phyloP scores from a whole-genome alignment of 1,284 basidiomycete genomes.

The Anthracocystis setariae region DNA sequence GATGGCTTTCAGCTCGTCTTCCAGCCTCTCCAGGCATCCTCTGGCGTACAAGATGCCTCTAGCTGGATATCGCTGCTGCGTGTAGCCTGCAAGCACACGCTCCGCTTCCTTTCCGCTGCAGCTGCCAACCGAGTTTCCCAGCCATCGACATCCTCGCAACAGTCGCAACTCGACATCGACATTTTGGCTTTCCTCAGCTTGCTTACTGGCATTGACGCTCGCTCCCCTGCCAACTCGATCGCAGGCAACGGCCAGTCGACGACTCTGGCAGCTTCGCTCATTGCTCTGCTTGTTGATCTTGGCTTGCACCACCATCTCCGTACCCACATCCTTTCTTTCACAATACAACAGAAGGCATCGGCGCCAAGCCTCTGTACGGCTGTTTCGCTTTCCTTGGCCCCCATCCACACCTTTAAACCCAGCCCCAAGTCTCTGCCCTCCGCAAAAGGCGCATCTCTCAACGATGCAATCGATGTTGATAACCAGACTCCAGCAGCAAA shows the following conservation, averaged over 20 bases:
- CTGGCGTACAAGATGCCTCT: not conserved
- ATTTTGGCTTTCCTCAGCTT: conserved; percentile 32
- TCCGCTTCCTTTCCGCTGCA: conserved; percentile 26
- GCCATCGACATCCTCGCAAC: not conserved
- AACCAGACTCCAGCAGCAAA: not conserved
- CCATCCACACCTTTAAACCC: conserved; percentile 29
- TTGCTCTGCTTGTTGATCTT: conserved; percentile 27
- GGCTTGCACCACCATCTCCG: conserved; percentile 41
- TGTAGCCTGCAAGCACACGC: conserved; percentile 27
- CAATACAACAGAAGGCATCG: conserved; percentile 25
- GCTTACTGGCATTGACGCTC: conserved; percentile 15
- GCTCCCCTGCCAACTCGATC: conserved; percentile 23
- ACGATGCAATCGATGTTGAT: conserved; percentile 25
- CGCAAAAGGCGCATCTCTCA: conserved; percentile 5
- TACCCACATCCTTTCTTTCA: conserved; percentile 35
- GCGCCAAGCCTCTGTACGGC: conserved; percentile 21
- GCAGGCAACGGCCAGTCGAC: not conserved
- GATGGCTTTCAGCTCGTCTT: conserved; percentile 23
- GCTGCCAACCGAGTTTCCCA: conserved; percentile 5
- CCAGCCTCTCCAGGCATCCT: conserved; percentile 11
- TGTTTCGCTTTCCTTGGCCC: conserved; percentile 32
- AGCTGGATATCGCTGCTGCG: conserved; percentile 30
- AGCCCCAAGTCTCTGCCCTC: not conserved
- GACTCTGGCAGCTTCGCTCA: conserved; percentile 20
- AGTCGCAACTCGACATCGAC: conserved; percentile 16